phyloP scores from a whole-genome alignment of 208 protist genomes.

The Perkinsela sp. region DNA sequence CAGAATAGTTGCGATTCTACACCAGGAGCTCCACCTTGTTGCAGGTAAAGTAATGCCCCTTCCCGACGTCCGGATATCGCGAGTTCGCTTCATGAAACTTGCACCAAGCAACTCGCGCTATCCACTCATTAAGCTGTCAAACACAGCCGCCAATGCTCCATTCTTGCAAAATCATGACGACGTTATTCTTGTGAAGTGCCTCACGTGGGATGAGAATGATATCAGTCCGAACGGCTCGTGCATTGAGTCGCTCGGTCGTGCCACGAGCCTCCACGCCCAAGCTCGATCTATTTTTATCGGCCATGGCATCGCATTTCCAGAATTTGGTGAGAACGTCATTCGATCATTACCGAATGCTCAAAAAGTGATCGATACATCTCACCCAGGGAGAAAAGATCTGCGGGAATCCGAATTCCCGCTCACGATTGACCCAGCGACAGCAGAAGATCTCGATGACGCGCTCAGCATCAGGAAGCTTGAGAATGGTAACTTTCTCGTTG shows the following conservation, averaged over 20 bases:
- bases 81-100: too few species aligned
- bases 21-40: too few species aligned
- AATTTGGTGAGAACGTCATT: neutral
- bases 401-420: conserved; percentile 37
- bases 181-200: too few species aligned
- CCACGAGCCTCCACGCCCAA: neutral
- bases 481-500: conserved; percentile 34
- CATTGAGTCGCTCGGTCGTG: neutral
- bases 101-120: too few species aligned
- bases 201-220: neutral
- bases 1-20: too few species aligned
- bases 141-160: too few species aligned
- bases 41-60: too few species aligned
- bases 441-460: conserved; percentile 56
- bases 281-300: neutral
- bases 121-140: too few species aligned
- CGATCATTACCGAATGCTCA: neutral
- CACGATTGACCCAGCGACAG: conserved; percentile 53
- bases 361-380: neutral
- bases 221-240: neutral
- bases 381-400: conserved; percentile 29
- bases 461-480: conserved; percentile 19
- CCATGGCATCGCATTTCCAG: neutral
- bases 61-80: too few species aligned
- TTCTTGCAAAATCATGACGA: too few species aligned